Conservation (phyloP, 129 eudicot species). For the Helianthus tuberosus region DNA sequence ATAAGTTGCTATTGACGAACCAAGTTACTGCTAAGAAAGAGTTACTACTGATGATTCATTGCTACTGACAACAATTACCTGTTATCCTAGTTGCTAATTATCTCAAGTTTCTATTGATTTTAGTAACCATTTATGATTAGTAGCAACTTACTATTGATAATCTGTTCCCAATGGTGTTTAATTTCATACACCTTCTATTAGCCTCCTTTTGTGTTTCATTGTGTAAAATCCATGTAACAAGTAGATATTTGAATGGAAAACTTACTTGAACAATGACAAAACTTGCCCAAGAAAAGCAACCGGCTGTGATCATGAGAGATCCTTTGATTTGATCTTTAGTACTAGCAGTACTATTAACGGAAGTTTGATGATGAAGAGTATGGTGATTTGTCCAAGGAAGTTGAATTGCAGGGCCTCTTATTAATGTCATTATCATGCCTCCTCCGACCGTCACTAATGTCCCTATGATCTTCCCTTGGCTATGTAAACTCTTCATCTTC, state of each 20-base stretch:
- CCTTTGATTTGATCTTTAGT: constrained; percentile 55
- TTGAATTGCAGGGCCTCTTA: constrained; percentile 49
- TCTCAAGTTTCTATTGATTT: too few species aligned
- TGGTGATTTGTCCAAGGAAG: constrained; percentile 39
- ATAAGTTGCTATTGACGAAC: too few species aligned
- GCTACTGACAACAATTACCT: too few species aligned
- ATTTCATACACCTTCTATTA: too few species aligned
- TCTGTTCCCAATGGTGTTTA: too few species aligned
- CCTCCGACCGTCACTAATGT: constrained; percentile 58
- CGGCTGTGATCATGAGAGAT: constrained; percentile 45
- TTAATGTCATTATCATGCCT: constrained; percentile 55
- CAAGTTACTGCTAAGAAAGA: too few species aligned
- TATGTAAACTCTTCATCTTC: constrained; percentile 40
- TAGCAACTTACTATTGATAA: too few species aligned
- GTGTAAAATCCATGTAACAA: neutral
- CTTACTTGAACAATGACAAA: constrained; percentile 57
- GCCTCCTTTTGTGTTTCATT: neutral
- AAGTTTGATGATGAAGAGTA: constrained; percentile 12
- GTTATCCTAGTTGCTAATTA: too few species aligned
- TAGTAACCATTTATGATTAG: too few species aligned
- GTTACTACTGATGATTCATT: too few species aligned
- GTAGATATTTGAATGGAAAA: neutral
- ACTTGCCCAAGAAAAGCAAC: constrained; percentile 56
- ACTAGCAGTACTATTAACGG: constrained; percentile 9
- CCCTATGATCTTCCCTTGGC: constrained; percentile 52